Percentiles rank a stretch among this genome's conserved stretches.
Evolutionary conservation across 2,329 filamentous ascomycete species (phyloP).

Genomic region (Helminthosporium solani): DNA sequence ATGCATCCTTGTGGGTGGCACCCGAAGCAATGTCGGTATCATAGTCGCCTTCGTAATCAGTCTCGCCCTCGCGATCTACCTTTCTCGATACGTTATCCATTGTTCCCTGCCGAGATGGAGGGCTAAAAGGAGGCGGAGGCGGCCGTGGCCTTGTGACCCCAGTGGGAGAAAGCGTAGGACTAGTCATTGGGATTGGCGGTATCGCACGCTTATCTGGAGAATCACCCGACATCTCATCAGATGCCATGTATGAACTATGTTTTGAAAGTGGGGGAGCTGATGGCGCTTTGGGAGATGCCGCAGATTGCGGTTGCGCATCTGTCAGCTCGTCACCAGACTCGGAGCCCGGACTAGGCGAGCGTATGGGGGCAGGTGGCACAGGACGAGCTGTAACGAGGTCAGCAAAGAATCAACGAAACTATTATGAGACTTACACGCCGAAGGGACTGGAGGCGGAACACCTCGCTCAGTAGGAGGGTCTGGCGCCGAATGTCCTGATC

Average conservation of each 20-base stretch:
- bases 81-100: slow-evolving; percentile 31
- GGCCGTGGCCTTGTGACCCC: slow-evolving; percentile 45
- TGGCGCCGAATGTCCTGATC: slow-evolving; percentile 45
- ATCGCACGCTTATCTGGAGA: slow-evolving; percentile 34
- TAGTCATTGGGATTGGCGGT: slow-evolving; percentile 56
- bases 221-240: slow-evolving; percentile 35
- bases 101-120: slow-evolving; percentile 40
- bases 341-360: slow-evolving; percentile 74
- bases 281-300: slow-evolving; percentile 30
- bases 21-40: slow-evolving; percentile 96
- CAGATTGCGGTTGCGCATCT: slow-evolving; percentile 37
- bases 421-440: slow-evolving; percentile 30
- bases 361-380: slow-evolving; percentile 55
- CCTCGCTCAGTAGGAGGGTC: slow-evolving; percentile 24
- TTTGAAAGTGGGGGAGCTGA: slow-evolving; percentile 38
- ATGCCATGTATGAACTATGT: slow-evolving; percentile 45
- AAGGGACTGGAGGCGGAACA: slow-evolving; percentile 38
- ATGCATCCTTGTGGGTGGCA: slow-evolving; percentile 87
- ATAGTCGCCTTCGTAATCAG: slow-evolving; percentile 96
- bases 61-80: slow-evolving; percentile 73
- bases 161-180: slow-evolving; percentile 36
- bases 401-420: background rate
- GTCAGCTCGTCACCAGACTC: slow-evolving; percentile 83
- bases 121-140: slow-evolving; percentile 48
- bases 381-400: slow-evolving; percentile 58